phyloP scores from a whole-genome alignment of 2,329 filamentous ascomycete species.

The Paecilomyces formosus region DNA sequence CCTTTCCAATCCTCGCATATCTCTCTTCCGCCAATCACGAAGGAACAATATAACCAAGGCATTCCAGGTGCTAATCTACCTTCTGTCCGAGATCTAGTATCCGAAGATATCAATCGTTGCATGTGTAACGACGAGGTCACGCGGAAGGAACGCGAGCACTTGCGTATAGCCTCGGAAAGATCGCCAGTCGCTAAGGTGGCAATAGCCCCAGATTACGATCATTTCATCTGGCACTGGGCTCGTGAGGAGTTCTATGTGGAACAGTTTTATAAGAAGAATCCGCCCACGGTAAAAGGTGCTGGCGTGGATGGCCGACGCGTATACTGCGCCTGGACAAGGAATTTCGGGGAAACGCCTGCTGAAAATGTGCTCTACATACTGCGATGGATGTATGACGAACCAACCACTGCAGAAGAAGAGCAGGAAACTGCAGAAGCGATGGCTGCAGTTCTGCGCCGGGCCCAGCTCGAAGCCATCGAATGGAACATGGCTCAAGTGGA shows the following conservation, averaged over 20 bases:
- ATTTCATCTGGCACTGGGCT: conserved; percentile 68
- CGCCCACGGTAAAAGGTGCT: conserved; percentile 62
- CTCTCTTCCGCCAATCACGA: conserved; percentile 45
- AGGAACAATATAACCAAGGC: conserved; percentile 11
- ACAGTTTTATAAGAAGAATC: conserved; percentile 43
- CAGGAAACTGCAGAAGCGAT: conserved; percentile 49
- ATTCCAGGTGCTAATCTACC: conserved; percentile 18
- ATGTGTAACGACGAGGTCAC: conserved; percentile 59
- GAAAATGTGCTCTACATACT: conserved; percentile 37
- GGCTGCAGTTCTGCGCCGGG: conserved; percentile 56
- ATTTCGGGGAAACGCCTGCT: conserved; percentile 26
- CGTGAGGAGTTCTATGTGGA: conserved; percentile 72
- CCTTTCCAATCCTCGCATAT: conserved; percentile 68
- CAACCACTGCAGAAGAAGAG: conserved; percentile 32
- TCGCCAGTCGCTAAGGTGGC: conserved; percentile 51
- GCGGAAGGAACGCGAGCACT: conserved; percentile 53
- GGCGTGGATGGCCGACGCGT: conserved; percentile 44
- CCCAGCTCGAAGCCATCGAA: conserved; percentile 60
- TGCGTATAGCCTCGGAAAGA: conserved; percentile 43
- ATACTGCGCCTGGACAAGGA: conserved; percentile 35
- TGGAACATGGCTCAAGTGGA: conserved; percentile 67
- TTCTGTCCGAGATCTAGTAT: conserved; percentile 21
- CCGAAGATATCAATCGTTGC: conserved; percentile 23
- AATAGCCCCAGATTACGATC: conserved; percentile 59
- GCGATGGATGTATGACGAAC: conserved; percentile 34